phyloP scores from a whole-genome alignment of 1,284 basidiomycete species.

The Ustilago shanxiensis region DNA sequence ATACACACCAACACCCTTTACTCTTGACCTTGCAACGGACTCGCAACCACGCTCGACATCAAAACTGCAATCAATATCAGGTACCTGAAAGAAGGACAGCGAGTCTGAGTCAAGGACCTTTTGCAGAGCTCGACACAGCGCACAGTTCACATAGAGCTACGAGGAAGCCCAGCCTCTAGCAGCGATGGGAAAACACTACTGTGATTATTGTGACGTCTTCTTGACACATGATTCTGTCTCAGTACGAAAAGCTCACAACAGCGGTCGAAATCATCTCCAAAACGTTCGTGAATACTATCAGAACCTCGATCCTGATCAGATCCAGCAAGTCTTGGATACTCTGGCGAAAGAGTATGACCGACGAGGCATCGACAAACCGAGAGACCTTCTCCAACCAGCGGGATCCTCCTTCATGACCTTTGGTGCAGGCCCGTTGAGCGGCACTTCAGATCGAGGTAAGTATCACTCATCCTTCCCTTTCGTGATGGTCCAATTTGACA shows the following conservation, averaged over 20 bases:
- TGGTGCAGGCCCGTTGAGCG: conserved; percentile 52
- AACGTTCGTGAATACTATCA: conserved; percentile 98
- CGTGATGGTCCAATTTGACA: too few species aligned
- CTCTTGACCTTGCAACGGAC: background rate
- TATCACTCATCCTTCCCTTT: background rate
- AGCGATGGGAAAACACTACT: conserved; percentile 67
- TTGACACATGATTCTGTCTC: conserved; percentile 68
- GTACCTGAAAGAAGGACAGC: too few species aligned
- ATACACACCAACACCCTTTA: background rate
- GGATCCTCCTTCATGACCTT: conserved; percentile 56
- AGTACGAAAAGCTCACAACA: conserved; percentile 97
- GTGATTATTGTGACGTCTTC: conserved; percentile 69
- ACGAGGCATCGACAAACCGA: conserved; percentile 53
- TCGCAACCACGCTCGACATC: too few species aligned
- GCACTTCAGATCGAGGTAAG: conserved; percentile 43
- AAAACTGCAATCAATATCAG: too few species aligned
- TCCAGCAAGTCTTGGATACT: conserved; percentile 95
- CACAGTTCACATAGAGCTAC: background rate
- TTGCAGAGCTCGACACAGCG: background rate
- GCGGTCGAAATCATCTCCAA: conserved; percentile 92
- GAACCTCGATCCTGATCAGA: conserved; percentile 93
- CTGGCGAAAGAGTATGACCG: conserved; percentile 89
- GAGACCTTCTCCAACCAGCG: conserved; percentile 48
- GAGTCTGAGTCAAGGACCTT: background rate
- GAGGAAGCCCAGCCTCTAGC: background rate